A percentile compares a stretch with the other conserved stretches of the same genome.
phyloP scores from a whole-genome alignment of 768 basidiomycete species.

The Dentipellis sp. region DNA sequence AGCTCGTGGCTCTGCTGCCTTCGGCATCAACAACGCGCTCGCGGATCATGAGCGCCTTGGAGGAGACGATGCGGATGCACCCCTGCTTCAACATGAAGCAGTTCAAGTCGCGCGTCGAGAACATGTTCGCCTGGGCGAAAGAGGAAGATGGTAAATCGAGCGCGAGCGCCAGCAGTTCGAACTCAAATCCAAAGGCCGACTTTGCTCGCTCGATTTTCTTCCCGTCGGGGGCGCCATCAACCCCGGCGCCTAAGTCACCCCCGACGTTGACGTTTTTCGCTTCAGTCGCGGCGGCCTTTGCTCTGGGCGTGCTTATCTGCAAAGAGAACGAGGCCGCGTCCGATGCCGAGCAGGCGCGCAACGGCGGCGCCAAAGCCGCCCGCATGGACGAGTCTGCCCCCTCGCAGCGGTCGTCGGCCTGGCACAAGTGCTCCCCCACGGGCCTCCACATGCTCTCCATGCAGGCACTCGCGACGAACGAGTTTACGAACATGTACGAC shows the following conservation, averaged over 20 bases:
- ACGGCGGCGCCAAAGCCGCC: constrained; percentile 5
- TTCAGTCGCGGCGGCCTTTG: constrained; percentile 12
- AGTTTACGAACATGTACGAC: constrained; percentile 35
- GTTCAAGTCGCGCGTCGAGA: constrained; percentile 34
- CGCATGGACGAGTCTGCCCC: constrained; percentile 11
- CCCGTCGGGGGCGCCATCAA: neutral
- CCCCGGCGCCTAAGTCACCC: neutral
- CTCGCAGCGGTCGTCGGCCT: constrained; percentile 3
- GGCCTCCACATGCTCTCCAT: constrained; percentile 39
- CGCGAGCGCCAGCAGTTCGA: neutral
- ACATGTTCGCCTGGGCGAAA: constrained; percentile 33
- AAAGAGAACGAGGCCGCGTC: constrained; percentile 11
- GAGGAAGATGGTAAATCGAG: constrained; percentile 18
- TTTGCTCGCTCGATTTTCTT: constrained; percentile 13
- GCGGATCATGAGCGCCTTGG: constrained; percentile 28
- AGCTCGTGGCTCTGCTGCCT: constrained; percentile 32
- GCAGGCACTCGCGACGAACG: constrained; percentile 36
- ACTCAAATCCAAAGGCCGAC: constrained; percentile 8
- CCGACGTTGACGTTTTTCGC: constrained; percentile 16
- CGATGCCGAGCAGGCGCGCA: constrained; percentile 6
- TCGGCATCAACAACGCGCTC: constrained; percentile 27
- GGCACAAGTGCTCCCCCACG: constrained; percentile 21
- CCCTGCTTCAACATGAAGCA: constrained; percentile 42
- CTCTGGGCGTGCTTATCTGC: constrained; percentile 10
- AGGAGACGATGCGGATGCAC: constrained; percentile 35